Evolutionary conservation across 331 rosid species (phyloP).

Genomic region (Quercus lobata): DNA sequence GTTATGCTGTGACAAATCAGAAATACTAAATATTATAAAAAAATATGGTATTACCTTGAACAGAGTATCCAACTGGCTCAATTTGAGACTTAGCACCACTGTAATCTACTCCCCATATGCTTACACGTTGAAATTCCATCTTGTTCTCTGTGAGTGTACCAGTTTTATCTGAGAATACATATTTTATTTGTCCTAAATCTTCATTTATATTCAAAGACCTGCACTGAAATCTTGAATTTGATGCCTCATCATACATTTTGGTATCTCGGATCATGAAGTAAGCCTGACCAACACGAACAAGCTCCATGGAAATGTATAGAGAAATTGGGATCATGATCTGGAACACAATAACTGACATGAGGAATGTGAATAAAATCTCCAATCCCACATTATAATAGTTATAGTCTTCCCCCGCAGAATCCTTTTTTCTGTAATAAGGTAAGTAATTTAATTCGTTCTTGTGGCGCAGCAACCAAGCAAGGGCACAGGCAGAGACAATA

Average conservation of each 20-base stretch:
- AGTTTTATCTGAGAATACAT: conserved; percentile 92
- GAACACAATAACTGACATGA: conserved; percentile 88
- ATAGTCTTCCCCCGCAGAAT: conserved; percentile 41
- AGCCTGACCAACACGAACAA: conserved; percentile 93
- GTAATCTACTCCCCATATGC: conserved; percentile 86
- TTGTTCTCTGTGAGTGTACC: conserved; percentile 97
- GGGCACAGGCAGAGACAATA: conserved; percentile 68
- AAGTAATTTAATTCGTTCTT: conserved; percentile 39
- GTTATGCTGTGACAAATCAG: neutral
- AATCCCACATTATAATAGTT: conserved; percentile 66
- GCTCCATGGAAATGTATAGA: conserved; percentile 92
- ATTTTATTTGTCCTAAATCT: conserved; percentile 92
- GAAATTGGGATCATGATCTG: conserved; percentile 98
- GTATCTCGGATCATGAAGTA: conserved; percentile 81
- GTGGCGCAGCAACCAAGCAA: conserved; percentile 69
- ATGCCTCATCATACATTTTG: conserved; percentile 70
- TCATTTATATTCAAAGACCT: conserved; percentile 94
- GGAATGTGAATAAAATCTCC: conserved; percentile 78
- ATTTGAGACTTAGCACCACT: conserved; percentile 29
- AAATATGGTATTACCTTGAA: conserved; percentile 43
- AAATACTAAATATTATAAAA: neutral
- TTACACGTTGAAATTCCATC: conserved; percentile 92
- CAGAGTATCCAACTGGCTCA: conserved; percentile 48
- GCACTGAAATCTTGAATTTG: conserved; percentile 83
- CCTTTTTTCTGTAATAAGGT: conserved; percentile 68